Percentiles rank a stretch among this genome's conserved stretches.
These are phyloP conservation scores for Sclerotinia glacialis DNA, from an alignment of 2,329 filamentous ascomycete genomes.

Conservation along the genomic window DNA sequence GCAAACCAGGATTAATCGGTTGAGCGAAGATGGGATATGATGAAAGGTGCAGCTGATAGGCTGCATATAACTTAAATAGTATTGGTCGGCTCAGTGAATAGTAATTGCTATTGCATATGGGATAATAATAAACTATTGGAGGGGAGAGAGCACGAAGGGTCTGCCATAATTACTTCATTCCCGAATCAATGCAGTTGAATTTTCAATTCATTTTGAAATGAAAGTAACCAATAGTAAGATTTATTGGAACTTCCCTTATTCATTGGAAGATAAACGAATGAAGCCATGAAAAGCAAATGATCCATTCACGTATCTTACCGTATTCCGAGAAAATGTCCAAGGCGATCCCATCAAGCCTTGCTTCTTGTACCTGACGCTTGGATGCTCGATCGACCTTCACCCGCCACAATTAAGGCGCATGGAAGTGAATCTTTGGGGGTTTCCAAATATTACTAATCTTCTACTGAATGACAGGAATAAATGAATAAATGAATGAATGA, in stretches of 20 bases:
- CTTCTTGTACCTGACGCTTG: slow-evolving; percentile 21
- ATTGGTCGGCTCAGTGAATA: slow-evolving; percentile 1
- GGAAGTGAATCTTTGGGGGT: background rate
- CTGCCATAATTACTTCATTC: slow-evolving; percentile 1
- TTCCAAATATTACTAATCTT: too few relatives aligned
- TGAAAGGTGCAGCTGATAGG: slow-evolving; percentile 17
- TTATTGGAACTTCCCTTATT: slow-evolving; percentile 6
- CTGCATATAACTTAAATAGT: background rate
- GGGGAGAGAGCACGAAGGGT: background rate
- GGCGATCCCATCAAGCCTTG: slow-evolving; percentile 9
- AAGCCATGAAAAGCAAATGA: background rate
- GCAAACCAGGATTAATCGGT: background rate
- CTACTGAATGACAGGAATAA: too few relatives aligned
- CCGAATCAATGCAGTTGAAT: slow-evolving; percentile 15
- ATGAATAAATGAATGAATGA: too few relatives aligned
- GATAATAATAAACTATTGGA: slow-evolving; percentile 18
- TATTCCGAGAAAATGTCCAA: slow-evolving; percentile 7
- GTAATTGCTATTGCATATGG: slow-evolving; percentile 10
- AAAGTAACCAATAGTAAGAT: slow-evolving; percentile 12
- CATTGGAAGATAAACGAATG: slow-evolving; percentile 11
- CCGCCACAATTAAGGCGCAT: background rate
- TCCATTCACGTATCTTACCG: slow-evolving; percentile 21
- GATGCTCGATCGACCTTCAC: background rate
- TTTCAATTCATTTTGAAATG: background rate
- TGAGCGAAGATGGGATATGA: background rate